These are phyloP conservation scores for Talaromyces amestolkiae DNA, from an alignment of 2,329 filamentous ascomycete species.

Conservation along the genomic window DNA sequence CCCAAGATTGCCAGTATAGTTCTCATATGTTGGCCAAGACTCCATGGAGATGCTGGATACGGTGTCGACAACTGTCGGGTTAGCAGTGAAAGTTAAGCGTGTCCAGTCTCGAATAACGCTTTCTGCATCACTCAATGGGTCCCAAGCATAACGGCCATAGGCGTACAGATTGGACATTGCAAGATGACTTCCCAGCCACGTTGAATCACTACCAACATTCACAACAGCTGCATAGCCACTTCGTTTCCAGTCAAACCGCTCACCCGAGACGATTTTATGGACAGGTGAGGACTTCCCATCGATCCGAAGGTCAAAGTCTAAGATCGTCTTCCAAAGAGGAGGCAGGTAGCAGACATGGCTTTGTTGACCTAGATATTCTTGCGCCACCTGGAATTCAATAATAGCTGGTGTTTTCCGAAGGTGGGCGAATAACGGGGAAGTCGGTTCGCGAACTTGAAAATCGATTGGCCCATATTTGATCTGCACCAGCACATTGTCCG, in stretches of 20 bases:
- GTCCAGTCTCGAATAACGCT: slow-evolving; percentile 63
- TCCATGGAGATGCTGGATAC: slow-evolving; percentile 64
- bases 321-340: slow-evolving; percentile 65
- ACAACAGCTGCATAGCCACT: slow-evolving; percentile 66
- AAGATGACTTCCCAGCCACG: slow-evolving; percentile 68
- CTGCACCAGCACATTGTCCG: slow-evolving; percentile 69
- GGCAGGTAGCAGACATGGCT: slow-evolving; percentile 66
- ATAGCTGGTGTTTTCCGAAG: slow-evolving; percentile 50
- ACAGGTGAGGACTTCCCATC: slow-evolving; percentile 57
- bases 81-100: slow-evolving; percentile 62
- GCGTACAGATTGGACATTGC: slow-evolving; percentile 71
- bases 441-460: slow-evolving; percentile 68
- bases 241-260: slow-evolving; percentile 56
- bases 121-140: slow-evolving; percentile 52
- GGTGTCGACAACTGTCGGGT: slow-evolving; percentile 55
- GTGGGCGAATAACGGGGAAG: slow-evolving; percentile 62
- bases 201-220: slow-evolving; percentile 64
- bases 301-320: slow-evolving; percentile 65
- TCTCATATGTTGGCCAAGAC: slow-evolving; percentile 70
- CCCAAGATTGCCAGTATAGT: slow-evolving; percentile 68
- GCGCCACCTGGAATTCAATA: slow-evolving; percentile 65
- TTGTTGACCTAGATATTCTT: slow-evolving; percentile 71
- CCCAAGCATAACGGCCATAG: slow-evolving; percentile 66
- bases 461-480: slow-evolving; percentile 74
- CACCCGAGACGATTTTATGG: slow-evolving; percentile 60